Percentiles rank a stretch among this genome's conserved stretches.
Conservation (phyloP, 306 rosid species). For the Citrullus mucosospermus region DNA sequence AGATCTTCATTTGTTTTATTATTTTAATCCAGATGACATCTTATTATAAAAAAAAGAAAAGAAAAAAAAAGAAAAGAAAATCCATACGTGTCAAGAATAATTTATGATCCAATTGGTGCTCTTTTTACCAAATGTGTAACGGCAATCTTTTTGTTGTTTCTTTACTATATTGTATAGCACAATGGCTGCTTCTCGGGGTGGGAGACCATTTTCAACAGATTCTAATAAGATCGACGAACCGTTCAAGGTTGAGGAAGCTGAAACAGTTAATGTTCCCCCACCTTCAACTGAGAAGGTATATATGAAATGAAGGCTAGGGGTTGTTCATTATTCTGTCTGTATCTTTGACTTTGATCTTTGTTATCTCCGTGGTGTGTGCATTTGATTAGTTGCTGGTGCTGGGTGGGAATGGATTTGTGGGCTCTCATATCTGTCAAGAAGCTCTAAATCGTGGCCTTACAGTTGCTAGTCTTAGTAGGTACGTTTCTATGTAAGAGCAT, state of each 20-base stretch:
- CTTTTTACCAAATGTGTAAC: not conserved
- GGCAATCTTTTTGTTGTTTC: not conserved
- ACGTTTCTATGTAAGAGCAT: not conserved
- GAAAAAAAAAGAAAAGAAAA: too few species aligned
- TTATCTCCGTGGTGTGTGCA: not conserved
- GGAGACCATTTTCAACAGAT: constrained; percentile 48
- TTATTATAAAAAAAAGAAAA: too few species aligned
- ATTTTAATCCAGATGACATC: not conserved
- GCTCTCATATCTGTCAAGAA: constrained; percentile 78
- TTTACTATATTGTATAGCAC: constrained; percentile 22
- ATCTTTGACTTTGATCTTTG: constrained; percentile 9
- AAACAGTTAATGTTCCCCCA: constrained; percentile 65
- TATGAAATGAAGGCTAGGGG: not conserved
- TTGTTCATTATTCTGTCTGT: not conserved
- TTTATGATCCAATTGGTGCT: not conserved
- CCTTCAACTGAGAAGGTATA: constrained; percentile 85
- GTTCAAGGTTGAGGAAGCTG: constrained; percentile 75
- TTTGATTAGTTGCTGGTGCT: constrained; percentile 70
- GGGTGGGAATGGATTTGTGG: constrained; percentile 98
- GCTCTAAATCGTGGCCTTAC: constrained; percentile 65
- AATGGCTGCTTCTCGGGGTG: constrained; percentile 24
- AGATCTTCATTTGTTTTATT: not conserved
- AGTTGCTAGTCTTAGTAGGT: constrained; percentile 92
- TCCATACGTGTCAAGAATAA: not conserved
- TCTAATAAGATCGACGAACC: constrained; percentile 71